Base-by-base conservation (phyloP, 306 rosid genomes). In the Rosa multiflora region DNA sequence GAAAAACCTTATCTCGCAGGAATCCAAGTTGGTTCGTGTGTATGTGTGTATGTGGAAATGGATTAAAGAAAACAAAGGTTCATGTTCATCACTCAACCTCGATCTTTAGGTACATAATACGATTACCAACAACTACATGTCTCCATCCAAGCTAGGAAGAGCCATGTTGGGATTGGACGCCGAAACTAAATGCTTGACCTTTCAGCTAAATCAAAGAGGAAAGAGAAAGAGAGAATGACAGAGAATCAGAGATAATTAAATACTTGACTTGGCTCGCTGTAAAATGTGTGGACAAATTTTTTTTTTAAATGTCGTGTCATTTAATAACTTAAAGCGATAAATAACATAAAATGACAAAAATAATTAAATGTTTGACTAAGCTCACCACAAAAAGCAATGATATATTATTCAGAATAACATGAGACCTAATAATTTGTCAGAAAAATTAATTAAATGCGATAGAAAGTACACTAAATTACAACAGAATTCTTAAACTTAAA, bases 211-310 rank as follows among this genome's bases (percentile, higher is more conserved):
- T 2, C 71, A 58, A 59, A 51, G 46, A 4, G 8, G 0, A 4
- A 13, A 55, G 26, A 0, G 0, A 3, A 4, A 1, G 14, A 4
- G n/a, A 0, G 5, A 15, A 15, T 2, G 6, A 15, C 5, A 17
- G 5, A 53, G 29, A 26, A 26, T 26, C 29, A 26, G 1, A 26
- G 10, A 53, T 53, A 15, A 7, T 3, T 11, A 13, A 62, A 58
- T 58, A 1, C 1, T 48, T 48, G 53, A 48, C 18, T 48, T 48
- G 5, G 4, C 14, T 48, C 14, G 0, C 2, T 2, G 35, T n/a
- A 9, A 6, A 62, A 26, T 23, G 8, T 13, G 0, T 62, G 0
- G 8, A 12, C 3, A 1, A 3, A 0, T 62, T 4, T 62, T 4
- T 61, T 61, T 9, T 58, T 58, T 12, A 10, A 10, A 26, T 26